Evolutionary conservation across 1,284 basidiomycete genomes (phyloP), one percentile per base, ranked within the genome.

Genomic region (Amylostereum areolatum): DNA sequence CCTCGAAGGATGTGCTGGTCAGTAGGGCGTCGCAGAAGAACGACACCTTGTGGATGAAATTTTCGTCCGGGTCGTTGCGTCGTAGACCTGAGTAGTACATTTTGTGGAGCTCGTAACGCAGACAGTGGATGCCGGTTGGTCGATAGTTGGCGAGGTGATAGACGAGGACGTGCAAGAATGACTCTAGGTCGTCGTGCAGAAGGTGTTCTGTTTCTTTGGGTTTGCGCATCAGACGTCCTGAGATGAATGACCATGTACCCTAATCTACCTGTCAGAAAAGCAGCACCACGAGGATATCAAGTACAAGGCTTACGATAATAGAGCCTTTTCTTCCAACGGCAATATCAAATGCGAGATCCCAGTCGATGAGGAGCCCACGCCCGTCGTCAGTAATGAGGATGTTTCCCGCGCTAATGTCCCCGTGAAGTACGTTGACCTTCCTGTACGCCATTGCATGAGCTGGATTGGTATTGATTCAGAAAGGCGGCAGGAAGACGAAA

Each of bases 191-290:
- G 27, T 47, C 35, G 10, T 30, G 35, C 5, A 39, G 11, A 11
- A 3, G 25, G 12, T 39, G 46, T n/a, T 27, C 41, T n/a, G n/a
- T n/a, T 10, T 40, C 8, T 24, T 24, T 18, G n/a, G 32, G 18
- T 5, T 39, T 27, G 3, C 30, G 2, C 2, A 47, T 34, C 12
- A 47, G 10, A 4, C 24, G 5, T 10, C 12, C 25, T 27, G 46
- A 47, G 24, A 47, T 47, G 31, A 47, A 47, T 18, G n/a, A 36
- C 46, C 46, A 37, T 4, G 46, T 47, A 2, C 46, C 46, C 36
- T 48, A n/a, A 8, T 8, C 34, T 8, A 12, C 5, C n/a, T 39
- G 37, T 39, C 27, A n/a, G n/a, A n/a, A n/a, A 39, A n/a, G 12
- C 5, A n/a, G n/a, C n/a, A n/a, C n/a, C n/a, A n/a, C n/a, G n/a